Conservation (phyloP, 2,329 filamentous ascomycete genomes). For the Didymella arachidicola region DNA sequence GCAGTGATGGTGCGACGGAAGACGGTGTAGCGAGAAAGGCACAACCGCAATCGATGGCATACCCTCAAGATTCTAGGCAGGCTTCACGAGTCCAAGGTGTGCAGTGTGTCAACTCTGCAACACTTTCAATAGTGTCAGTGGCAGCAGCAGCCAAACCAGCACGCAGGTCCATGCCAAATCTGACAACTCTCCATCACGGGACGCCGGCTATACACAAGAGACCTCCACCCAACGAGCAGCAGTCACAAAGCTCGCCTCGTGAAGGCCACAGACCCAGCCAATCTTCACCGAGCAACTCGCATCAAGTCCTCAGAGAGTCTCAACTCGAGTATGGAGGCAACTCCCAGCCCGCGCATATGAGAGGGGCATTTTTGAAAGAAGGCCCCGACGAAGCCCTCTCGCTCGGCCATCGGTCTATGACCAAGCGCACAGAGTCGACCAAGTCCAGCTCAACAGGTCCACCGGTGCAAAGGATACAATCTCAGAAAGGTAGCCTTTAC, state of each 20-base stretch:
- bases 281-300: not conserved
- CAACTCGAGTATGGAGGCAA: slow-evolving; percentile 13
- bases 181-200: slow-evolving; percentile 2
- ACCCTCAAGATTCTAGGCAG: not conserved
- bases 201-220: slow-evolving; percentile 1
- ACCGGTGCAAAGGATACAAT: slow-evolving; percentile 1
- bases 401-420: not conserved
- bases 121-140: slow-evolving; percentile 4
- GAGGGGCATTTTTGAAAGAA: not conserved
- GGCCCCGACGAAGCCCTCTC: no score
- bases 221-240: not conserved
- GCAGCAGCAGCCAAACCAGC: slow-evolving; percentile 1
- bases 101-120: slow-evolving; percentile 6
- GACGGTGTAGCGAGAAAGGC: not conserved
- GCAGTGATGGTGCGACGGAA: not conserved
- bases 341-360: slow-evolving; percentile 1
- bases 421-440: not conserved
- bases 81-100: slow-evolving; percentile 1
- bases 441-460: not conserved
- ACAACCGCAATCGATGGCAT: not conserved
- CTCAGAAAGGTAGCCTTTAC: slow-evolving; percentile 9
- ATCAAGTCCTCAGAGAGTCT: slow-evolving; percentile 6
- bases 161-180: slow-evolving; percentile 25
- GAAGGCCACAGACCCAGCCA: not conserved
- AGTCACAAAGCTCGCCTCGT: not conserved